Evolutionary conservation across 225 moss, liverwort and hornwort species (phyloP).

Genomic region (Physcomitrellopsis africana): DNA sequence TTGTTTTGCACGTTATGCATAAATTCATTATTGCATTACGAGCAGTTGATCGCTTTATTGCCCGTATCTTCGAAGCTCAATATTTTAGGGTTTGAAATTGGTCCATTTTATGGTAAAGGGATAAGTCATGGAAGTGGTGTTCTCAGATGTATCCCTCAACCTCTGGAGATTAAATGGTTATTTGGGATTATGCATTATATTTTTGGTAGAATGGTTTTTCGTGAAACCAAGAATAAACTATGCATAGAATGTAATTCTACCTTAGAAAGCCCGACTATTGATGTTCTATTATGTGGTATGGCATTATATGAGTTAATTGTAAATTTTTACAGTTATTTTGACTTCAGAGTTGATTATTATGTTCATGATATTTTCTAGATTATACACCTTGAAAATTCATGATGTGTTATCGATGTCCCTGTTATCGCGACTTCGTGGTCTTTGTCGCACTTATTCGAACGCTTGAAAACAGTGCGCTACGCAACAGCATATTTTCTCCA

Average conservation of each 20-base stretch:
- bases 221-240: neutral
- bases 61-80: neutral
- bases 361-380: neutral
- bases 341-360: neutral
- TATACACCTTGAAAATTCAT: neutral
- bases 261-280: neutral
- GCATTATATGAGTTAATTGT: neutral
- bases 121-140: neutral
- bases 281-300: neutral
- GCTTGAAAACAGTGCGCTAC: neutral
- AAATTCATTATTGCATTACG: neutral
- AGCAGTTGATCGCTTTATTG: neutral
- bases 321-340: neutral
- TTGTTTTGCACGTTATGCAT: neutral
- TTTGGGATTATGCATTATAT: neutral
- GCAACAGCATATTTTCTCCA: neutral
- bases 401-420: neutral
- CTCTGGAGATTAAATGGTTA: neutral
- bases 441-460: neutral
- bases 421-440: neutral
- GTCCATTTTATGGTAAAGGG: neutral
- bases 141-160: too few species aligned
- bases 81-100: slow-evolving; percentile 16
- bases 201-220: neutral
- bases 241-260: neutral